A percentile compares a stretch with the other conserved stretches of the same genome.
Conservation (phyloP, 768 basidiomycete genomes). For the Kwoniella mangroviensis region DNA sequence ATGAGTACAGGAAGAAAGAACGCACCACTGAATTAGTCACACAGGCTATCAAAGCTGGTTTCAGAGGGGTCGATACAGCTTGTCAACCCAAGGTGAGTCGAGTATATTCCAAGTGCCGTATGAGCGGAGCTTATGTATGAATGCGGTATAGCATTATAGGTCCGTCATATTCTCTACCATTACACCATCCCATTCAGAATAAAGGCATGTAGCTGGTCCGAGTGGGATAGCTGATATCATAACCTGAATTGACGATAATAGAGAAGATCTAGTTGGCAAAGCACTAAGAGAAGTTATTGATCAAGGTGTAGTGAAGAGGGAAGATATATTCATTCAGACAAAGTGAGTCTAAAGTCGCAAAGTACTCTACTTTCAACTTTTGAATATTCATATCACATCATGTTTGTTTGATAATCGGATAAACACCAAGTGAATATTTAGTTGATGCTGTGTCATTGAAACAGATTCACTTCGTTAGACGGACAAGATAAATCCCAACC, state of each 20-base stretch:
- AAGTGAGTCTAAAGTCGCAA: constrained; percentile 62
- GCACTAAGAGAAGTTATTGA: constrained; percentile 66
- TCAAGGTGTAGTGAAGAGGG: constrained; percentile 66
- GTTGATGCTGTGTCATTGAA: not conserved
- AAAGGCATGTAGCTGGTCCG: too few species aligned
- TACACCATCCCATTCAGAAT: too few species aligned
- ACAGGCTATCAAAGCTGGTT: constrained; percentile 74
- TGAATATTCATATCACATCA: not conserved
- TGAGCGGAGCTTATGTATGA: not conserved
- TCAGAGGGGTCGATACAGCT: constrained; percentile 84
- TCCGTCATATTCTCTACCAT: constrained; percentile 15
- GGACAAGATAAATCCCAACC: constrained; percentile 75
- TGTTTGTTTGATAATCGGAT: not conserved
- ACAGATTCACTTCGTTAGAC: constrained; percentile 72
- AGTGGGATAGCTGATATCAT: not conserved
- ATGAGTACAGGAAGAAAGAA: constrained; percentile 72
- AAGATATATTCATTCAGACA: constrained; percentile 77
- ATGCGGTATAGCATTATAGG: constrained; percentile 40
- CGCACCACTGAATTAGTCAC: constrained; percentile 71
- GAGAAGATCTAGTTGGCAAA: constrained; percentile 80
- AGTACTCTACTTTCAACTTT: not conserved
- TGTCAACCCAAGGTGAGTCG: constrained; percentile 56
- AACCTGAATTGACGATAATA: constrained; percentile 48
- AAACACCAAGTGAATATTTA: not conserved
- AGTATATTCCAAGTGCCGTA: constrained; percentile 58